Conservation (phyloP, 805 yeast species). For the Pichia cephalocereana region DNA sequence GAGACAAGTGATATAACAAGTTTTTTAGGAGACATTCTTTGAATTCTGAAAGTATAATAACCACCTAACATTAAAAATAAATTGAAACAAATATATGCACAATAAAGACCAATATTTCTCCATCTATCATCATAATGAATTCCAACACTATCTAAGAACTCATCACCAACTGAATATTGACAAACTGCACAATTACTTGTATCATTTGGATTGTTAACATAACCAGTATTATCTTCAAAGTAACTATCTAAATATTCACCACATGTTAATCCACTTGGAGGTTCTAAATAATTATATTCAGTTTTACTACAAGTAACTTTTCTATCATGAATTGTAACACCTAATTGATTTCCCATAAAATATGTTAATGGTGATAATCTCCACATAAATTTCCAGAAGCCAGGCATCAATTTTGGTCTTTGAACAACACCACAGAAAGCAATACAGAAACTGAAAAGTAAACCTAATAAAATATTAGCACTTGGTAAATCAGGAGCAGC, state of each 20-base stretch:
- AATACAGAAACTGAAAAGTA: conserved; percentile 48
- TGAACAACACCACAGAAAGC: conserved; percentile 66
- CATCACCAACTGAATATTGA: conserved; percentile 35
- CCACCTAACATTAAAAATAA: conserved; percentile 28
- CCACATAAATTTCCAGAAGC: conserved; percentile 83
- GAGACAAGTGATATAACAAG: conserved; percentile 13
- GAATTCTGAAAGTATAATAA: conserved; percentile 29
- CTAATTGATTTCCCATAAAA: conserved; percentile 45
- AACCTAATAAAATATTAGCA: conserved; percentile 50
- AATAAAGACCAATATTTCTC: conserved; percentile 59
- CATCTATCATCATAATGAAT: conserved; percentile 41
- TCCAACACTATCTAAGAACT: conserved; percentile 34
- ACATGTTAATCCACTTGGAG: conserved; percentile 60
- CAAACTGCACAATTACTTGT: conserved; percentile 44
- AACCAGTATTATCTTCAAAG: conserved; percentile 41
- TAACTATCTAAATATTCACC: conserved; percentile 36
- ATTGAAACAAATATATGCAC: conserved; percentile 50
- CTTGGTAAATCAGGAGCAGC: conserved; percentile 57
- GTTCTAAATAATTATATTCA: conserved; percentile 43
- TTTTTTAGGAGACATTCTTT: conserved; percentile 3
- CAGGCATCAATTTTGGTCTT: conserved; percentile 50
- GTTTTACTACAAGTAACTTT: conserved; percentile 37
- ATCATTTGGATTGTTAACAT: conserved; percentile 43
- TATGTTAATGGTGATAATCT: conserved; percentile 66
- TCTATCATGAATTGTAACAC: conserved; percentile 40